Base-by-base conservation (phyloP, 257 asterid species). In the Jacaranda copaia region DNA sequence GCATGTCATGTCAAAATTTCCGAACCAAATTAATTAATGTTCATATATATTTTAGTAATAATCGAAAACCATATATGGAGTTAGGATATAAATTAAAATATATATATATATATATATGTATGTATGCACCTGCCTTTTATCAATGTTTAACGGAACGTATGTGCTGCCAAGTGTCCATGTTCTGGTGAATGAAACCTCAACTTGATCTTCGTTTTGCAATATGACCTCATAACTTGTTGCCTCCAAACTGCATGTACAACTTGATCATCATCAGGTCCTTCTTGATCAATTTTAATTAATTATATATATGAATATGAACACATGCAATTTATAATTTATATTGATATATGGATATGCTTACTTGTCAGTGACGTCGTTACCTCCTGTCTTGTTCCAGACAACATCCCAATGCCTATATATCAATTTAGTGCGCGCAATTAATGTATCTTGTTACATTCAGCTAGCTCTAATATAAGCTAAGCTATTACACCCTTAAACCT, bases 101-200 rank as follows among this genome's bases (percentile, higher is more conserved):
- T n/a, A n/a, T n/a, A n/a, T n/a, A n/a, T n/a, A n/a, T n/a, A n/a
- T n/a, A n/a, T n/a, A n/a, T n/a, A n/a, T n/a, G n/a, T n/a, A n/a
- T n/a, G n/a, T n/a, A n/a, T 0, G 11, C 7, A 6, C 43, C 18
- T 11, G 82, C 96, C 94, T 87, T 79, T 82, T 86, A 78, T 90
- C 96, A 2, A 89, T 59, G 52, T 87, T 87, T 39, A 90, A 58
- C 0, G 96, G 96, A 61, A 68, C 88, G 7, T 32, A 8, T 68
- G 56, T 5, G 68, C 63, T 55, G 39, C 36, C 45, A 4, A 72
- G 15, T 12, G 80, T 4, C 91, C 91, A 87, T n/a, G 72, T 79
- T 75, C 81, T 83, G 4, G 72, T 63, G 60, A 91, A 91, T 38
- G 96, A 91, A 75, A 91, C 51, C 82, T 91, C 94, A 5, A n/a